Evolutionary conservation across 768 basidiomycete species (phyloP), one percentile per base, ranked within the genome.

Genomic region (Boletellus emodensis): DNA sequence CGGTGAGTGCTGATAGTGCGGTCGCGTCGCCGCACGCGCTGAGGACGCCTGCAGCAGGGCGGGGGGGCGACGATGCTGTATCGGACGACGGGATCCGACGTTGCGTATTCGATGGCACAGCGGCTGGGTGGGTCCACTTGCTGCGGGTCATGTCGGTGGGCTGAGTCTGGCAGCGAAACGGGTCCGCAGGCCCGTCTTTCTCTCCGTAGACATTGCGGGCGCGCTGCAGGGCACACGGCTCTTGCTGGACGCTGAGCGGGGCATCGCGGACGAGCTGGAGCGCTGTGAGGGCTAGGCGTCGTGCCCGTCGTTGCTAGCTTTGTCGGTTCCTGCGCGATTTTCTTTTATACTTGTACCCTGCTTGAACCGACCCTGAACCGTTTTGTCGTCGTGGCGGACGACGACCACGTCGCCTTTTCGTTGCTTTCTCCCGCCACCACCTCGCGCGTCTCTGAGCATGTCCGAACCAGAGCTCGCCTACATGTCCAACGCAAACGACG

Each of bases 401-500:
- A 57, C 65, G 51, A 47, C 54, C 41, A 36, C 18, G 9, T 36
- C n/a, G 20, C 20, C 20, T 20, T 20, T 20, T 20, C 12, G 18
- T 38, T 40, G 24, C 24, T 45, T 46, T 40, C 40, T 36, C 36
- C 33, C 34, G 17, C 6, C 11, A 28, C n/a, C 42, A 24, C 41
- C 30, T n/a, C 36, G 10, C 44, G 32, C 13, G 47, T 40, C 37
- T 33, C 40, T 40, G 42, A 56, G 63, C 69, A 86, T 87, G 84
- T 85, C 84, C 63, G 83, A 86, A 79, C 78, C 83, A 66, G 83
- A 86, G 73, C 77, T 83, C 52, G 77, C 76, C 59, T 85, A 83
- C 80, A 86, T 87, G 75, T 75, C 77, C 72, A 81, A 80, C 74
- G 70, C 82, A 62, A 86, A 87, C 83, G 86, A 89, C 75, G 82